Evolutionary conservation across 352 stramenopile genomes (phyloP).

Genomic region (Pythium chondricola): DNA sequence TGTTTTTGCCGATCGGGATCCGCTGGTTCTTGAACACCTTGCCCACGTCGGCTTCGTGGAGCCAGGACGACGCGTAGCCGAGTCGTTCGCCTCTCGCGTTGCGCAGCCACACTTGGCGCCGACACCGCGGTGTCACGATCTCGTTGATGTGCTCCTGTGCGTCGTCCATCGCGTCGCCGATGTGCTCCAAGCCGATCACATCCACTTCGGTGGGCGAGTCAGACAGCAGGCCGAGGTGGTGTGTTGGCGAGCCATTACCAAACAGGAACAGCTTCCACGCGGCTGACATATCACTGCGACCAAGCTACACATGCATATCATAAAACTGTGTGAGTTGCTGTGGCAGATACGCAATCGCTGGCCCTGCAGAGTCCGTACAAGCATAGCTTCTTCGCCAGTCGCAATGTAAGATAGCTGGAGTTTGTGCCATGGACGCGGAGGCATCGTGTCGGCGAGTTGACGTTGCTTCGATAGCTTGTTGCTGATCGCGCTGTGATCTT

Average conservation of each 20-base stretch:
- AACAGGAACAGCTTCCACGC: slow-evolving; percentile 82
- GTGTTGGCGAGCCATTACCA: slow-evolving; percentile 76
- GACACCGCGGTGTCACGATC: slow-evolving; percentile 51
- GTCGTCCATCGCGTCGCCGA: slow-evolving; percentile 32
- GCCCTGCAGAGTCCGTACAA: slow-evolving; percentile 32
- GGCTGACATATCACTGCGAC: slow-evolving; percentile 48
- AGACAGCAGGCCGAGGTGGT: slow-evolving; percentile 73
- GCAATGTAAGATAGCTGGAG: slow-evolving; percentile 24
- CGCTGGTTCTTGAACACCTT: slow-evolving; percentile 75
- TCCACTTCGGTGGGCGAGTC: slow-evolving; percentile 71
- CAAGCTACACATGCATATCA: slow-evolving; percentile 45
- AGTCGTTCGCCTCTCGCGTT: slow-evolving; percentile 65
- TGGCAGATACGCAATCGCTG: slow-evolving; percentile 14
- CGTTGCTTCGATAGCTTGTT: too few relatives aligned
- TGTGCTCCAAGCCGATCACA: slow-evolving; percentile 56
- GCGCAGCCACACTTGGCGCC: slow-evolving; percentile 74
- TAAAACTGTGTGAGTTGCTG: neutral
- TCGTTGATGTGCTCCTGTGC: slow-evolving; percentile 35
- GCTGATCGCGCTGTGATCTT: neutral
- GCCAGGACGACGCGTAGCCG: slow-evolving; percentile 79
- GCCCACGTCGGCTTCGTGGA: slow-evolving; percentile 55
- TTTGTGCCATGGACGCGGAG: slow-evolving; percentile 22
- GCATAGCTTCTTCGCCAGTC: slow-evolving; percentile 30
- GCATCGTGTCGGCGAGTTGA: neutral
- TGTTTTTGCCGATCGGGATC: slow-evolving; percentile 80